A percentile compares a stretch with the other conserved stretches of the same genome.
Conservation (phyloP, 176 grass and related monocot species). For the Phyllostachys edulis region DNA sequence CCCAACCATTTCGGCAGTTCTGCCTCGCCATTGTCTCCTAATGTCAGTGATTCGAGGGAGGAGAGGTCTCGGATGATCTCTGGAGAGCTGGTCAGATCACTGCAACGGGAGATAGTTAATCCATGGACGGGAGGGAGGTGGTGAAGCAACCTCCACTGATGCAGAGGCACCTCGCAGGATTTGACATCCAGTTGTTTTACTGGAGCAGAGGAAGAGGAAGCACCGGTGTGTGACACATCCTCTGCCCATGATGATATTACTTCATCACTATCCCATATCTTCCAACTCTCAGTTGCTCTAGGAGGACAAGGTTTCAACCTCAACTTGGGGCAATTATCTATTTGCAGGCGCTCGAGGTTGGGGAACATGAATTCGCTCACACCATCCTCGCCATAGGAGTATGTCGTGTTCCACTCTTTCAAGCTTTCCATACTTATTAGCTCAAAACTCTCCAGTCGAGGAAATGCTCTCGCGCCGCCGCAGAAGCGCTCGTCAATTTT, state of each 20-base stretch:
- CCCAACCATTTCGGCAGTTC: no score
- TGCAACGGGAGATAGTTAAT: no score
- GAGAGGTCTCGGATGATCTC: background rate
- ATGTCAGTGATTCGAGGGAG: background rate
- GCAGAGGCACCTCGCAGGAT: background rate
- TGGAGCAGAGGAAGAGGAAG: no score
- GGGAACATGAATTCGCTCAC: background rate
- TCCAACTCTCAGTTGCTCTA: background rate
- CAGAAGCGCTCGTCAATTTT: background rate
- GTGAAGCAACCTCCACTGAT: conserved; percentile 23
- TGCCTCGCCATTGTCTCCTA: no score
- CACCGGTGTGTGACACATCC: no score
- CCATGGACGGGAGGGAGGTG: background rate
- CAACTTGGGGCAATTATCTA: conserved; percentile 23
- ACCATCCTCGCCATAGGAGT: no score
- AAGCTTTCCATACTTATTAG: background rate
- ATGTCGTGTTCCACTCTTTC: no score
- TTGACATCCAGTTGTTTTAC: no score
- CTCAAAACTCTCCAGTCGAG: background rate
- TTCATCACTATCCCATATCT: background rate
- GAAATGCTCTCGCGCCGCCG: background rate
- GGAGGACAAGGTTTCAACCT: background rate
- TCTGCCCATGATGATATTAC: background rate
- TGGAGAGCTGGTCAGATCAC: background rate
- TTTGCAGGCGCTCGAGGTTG: background rate